Evolutionary conservation across 441 rosid species (phyloP).

Genomic region (Brassica balearica): DNA sequence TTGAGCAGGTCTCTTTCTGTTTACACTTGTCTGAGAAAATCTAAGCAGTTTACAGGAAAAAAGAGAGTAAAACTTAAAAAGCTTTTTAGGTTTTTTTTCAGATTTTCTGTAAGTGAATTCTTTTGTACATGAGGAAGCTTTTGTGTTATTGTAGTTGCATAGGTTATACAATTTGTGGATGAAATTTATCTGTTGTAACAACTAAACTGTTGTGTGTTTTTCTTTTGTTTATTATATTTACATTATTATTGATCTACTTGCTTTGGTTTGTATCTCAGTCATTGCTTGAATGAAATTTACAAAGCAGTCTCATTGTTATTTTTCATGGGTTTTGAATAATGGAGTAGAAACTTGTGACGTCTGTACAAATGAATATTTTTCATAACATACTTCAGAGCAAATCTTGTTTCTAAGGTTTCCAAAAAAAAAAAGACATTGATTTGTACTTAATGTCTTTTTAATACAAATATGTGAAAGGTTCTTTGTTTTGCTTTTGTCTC

Average conservation of each 20-base stretch:
- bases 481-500: conserved; percentile 26
- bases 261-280: not conserved
- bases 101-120: conserved; percentile 41
- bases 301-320: conserved; percentile 1
- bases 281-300: conserved; percentile 4
- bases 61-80: conserved; percentile 17
- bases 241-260: not conserved
- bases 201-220: conserved; percentile 12
- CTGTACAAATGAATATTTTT: conserved; percentile 34
- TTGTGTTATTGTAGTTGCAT: conserved; percentile 39
- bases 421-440: conserved; percentile 9
- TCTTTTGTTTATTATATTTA: conserved; percentile 11
- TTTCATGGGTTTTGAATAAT: not conserved
- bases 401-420: conserved; percentile 22
- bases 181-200: conserved; percentile 31
- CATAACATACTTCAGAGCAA: conserved; percentile 9
- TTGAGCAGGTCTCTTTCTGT: conserved; percentile 18
- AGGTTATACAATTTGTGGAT: conserved; percentile 31
- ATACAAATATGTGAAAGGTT: conserved; percentile 33
- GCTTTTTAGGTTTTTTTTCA: conserved; percentile 25
- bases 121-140: conserved; percentile 39
- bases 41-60: conserved; percentile 29
- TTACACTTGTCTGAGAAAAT: conserved; percentile 31
- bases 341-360: not conserved
- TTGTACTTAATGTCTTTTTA: conserved; percentile 11